Evolutionary conservation across 176 grass and related monocot species (phyloP), one percentile per base, ranked within the genome.

Genomic region (Phyllostachys edulis): DNA sequence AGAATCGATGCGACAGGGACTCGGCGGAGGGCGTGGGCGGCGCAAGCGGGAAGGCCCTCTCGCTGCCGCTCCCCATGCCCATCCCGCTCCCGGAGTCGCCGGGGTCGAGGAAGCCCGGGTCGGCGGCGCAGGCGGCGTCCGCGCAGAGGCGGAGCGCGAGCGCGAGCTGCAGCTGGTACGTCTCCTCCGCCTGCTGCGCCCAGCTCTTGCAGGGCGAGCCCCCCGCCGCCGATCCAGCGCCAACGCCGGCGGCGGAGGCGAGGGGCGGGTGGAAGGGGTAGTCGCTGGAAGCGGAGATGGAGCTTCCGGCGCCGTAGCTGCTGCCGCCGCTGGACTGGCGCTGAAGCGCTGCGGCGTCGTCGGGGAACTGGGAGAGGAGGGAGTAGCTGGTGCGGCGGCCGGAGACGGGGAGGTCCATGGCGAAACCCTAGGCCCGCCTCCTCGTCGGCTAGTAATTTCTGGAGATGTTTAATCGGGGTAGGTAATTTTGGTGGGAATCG

Each of bases 111-210:
- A 98, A 90, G 0, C 87, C 92, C 0, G 93, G 91, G 90, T 98
- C 91, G 29, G 85, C 88, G n/a, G 92, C 89, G 71, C 84, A 89
- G 1, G 89, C 77, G 1, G 96, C 85, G 51, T 99, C 96, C 36
- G 93, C 89, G 77, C 96, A 96, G 67, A 99, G 96, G 68, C 93
- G 91, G 16, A 99, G 91, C 20, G 96, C 96, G 56, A 99, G 89
- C 4, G 93, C 91, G 17, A 95, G 93, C 87, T 99, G 96, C 52
- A 99, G 88, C 72, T 96, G 96, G 89, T 99, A 99, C 41, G 96
- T 96, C 81, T 98, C 96, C 89, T 95, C 93, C 3, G 93, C 96
- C 91, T 99, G 96, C 89, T 95, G 96, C 29, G 96, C 93, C 96
- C 96, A 96, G 89, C 93, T 99, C 89, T 96, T 96, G 80, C 80